Base-by-base conservation (phyloP, 2,329 filamentous ascomycete species). In the Hypoxylon sp. region DNA sequence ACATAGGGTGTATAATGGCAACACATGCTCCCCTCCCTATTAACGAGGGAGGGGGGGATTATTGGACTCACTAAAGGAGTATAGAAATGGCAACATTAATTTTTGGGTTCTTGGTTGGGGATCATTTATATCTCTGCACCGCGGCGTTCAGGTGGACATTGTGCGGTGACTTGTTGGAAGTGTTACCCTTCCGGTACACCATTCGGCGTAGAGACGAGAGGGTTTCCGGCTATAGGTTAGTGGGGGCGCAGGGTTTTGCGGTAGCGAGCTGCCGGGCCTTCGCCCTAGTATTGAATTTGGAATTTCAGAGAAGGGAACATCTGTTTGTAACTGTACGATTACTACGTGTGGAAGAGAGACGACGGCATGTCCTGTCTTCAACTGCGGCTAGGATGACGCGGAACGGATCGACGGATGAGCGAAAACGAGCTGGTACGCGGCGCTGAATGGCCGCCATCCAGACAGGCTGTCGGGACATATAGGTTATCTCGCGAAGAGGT, bases 1-100 rank as follows among this genome's bases (percentile, higher is more conserved):
- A 67, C 61, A 48, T 57, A 57, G 47, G 61, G 55, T 63, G 67
- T 63, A 68, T 61, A 65, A 68, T 47, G 65, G 59, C 32, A 65
- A 46, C 30, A 54, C 23, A 55, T 39, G 11, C 21, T 50, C 29
- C 65, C 46, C 32, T 37, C 34, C 61, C 41, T 30, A 19, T n/a
- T 45, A 29, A 46, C 7, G 51, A 61, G 30, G 23, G 51, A 34
- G 58, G 29, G 51, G 51, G 41, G 58, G 45, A 34, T 27, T 30
- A 47, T 52, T 27, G 51, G 61, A 51, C 48, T 65, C 61, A 61
- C 43, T 46, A 52, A 63, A 59, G 67, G 65, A 68, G 58, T 65
- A 70, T 61, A 68, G 65, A 70, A 58, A 46, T 41, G 67, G 64
- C n/a, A 62, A 48, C 41, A 61, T 60, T 32, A 56, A 41, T 61